Evolutionary conservation across 140 eudicot genomes (phyloP).

Genomic region (Bidens hawaiensis): DNA sequence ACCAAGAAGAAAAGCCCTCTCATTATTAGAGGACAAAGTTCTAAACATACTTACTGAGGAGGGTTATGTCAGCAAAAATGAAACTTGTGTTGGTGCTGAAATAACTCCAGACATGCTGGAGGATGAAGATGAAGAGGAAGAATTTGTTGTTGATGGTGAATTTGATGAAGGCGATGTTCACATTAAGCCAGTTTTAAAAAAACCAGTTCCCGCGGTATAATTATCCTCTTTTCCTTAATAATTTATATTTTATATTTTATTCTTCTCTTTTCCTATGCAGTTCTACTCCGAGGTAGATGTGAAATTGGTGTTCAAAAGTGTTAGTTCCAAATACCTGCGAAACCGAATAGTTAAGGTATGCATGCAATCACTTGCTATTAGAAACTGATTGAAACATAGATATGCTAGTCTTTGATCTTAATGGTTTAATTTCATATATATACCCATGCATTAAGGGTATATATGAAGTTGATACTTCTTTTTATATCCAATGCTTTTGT

Average conservation of each 20-base stretch:
- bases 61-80: slow-evolving; percentile 78
- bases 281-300: slow-evolving; percentile 95
- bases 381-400: background rate
- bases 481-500: slow-evolving; percentile 4
- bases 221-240: slow-evolving; percentile 4
- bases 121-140: slow-evolving; percentile 97
- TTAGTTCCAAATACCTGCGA: slow-evolving; percentile 78
- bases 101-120: slow-evolving; percentile 61
- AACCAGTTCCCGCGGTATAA: slow-evolving; percentile 63
- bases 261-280: slow-evolving; percentile 36
- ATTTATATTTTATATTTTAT: background rate
- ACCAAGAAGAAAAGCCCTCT: slow-evolving; percentile 89
- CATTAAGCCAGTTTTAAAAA: slow-evolving; percentile 73
- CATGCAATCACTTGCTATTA: background rate
- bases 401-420: background rate
- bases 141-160: slow-evolving; percentile 93
- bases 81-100: slow-evolving; percentile 49
- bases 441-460: too few relatives aligned
- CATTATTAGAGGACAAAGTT: slow-evolving; percentile 76
- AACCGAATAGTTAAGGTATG: slow-evolving; percentile 91
- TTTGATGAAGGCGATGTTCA: slow-evolving; percentile 98
- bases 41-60: slow-evolving; percentile 73
- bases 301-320: slow-evolving; percentile 86
- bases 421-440: too few relatives aligned
- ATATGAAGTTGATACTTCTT: background rate